A percentile compares a stretch with the other conserved stretches of the same genome.
Conservation (phyloP, 2,329 filamentous ascomycete genomes). For the Ramularia endophylla region DNA sequence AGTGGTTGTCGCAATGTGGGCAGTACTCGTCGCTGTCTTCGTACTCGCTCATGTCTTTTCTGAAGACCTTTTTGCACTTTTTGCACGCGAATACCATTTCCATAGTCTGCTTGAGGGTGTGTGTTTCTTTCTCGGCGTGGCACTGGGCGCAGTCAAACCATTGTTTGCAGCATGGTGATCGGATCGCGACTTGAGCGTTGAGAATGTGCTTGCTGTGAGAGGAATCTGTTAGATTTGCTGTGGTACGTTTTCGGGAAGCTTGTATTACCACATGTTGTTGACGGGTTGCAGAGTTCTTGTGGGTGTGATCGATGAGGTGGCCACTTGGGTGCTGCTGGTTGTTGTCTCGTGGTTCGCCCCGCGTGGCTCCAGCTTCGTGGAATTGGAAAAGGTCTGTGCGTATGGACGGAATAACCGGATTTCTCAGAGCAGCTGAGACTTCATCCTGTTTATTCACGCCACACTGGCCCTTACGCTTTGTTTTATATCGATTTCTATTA, state of each 20-base stretch:
- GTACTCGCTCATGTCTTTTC: constrained; percentile 86
- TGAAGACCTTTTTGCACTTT: constrained; percentile 97
- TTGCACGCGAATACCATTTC: constrained; percentile 98
- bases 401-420: too few species aligned
- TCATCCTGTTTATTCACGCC: too few species aligned
- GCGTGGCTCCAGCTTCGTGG: too few species aligned
- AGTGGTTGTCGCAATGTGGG: constrained; percentile 98
- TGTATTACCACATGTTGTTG: constrained; percentile 28
- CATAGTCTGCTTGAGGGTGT: constrained; percentile 63
- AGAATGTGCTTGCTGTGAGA: constrained; percentile 82
- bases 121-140: constrained; percentile 71
- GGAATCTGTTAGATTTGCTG: background rate
- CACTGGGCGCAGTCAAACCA: constrained; percentile 99
- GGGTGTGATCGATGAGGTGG: too few species aligned
- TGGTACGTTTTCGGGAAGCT: background rate
- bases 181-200: constrained; percentile 95
- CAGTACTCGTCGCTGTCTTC: constrained; percentile 99
- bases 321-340: too few species aligned
- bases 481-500: too few species aligned
- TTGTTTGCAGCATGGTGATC: constrained; percentile 91
- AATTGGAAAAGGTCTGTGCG: too few species aligned
- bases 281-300: background rate
- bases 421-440: too few species aligned
- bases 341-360: too few species aligned
- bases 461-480: too few species aligned